Evolutionary conservation across 1,139 yeast species (phyloP).

Genomic region (Kodamaea sp.): DNA sequence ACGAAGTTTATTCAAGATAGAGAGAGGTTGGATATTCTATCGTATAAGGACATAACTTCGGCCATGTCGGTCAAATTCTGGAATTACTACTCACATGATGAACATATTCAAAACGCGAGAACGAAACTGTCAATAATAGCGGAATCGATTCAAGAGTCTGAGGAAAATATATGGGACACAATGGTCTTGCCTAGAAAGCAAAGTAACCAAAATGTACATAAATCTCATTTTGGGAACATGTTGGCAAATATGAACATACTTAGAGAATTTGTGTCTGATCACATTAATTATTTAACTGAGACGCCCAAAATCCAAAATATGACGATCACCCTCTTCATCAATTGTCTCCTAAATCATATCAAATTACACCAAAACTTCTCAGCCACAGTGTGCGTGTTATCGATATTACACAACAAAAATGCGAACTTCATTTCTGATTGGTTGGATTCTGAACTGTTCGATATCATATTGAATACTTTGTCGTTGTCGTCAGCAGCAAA

Average conservation of each 20-base stretch:
- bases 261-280: constrained; percentile 24
- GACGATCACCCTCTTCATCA: constrained; percentile 34
- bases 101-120: constrained; percentile 19
- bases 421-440: constrained; percentile 19
- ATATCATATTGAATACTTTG: constrained; percentile 31
- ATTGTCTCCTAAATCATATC: constrained; percentile 41
- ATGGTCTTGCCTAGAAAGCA: constrained; percentile 20
- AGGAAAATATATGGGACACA: constrained; percentile 13
- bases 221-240: constrained; percentile 32
- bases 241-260: constrained; percentile 32
- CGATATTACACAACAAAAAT: constrained; percentile 21
- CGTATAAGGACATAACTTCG: constrained; percentile 33
- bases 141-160: constrained; percentile 15
- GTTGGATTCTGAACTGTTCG: constrained; percentile 34
- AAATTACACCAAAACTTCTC: constrained; percentile 38
- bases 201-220: constrained; percentile 23
- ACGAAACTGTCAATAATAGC: constrained; percentile 14
- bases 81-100: constrained; percentile 27
- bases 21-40: constrained; percentile 13
- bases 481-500: constrained; percentile 32
- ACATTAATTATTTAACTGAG: constrained; percentile 24
- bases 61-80: constrained; percentile 34
- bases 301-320: constrained; percentile 16
- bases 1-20: constrained; percentile 14
- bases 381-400: constrained; percentile 29